phyloP scores from a whole-genome alignment of 2,329 filamentous ascomycete genomes.

The Stachybotrys echinatus region DNA sequence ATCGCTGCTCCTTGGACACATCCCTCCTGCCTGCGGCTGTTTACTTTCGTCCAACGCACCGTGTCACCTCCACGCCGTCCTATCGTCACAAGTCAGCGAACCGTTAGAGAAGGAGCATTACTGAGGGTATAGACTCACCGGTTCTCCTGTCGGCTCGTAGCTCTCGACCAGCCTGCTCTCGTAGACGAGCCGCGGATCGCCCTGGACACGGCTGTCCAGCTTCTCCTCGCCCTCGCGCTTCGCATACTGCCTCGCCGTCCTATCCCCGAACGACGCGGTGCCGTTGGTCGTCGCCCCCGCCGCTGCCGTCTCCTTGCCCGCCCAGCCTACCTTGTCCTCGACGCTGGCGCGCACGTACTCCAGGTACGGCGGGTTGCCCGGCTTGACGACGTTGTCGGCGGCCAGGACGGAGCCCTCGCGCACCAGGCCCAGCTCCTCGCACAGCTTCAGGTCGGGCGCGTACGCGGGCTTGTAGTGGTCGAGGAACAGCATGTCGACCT shows the following conservation, averaged over 20 bases:
- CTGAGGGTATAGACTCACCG: conserved; percentile 39
- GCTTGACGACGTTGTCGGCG: conserved; percentile 67
- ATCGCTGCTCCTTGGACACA: too few relatives aligned
- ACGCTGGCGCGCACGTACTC: conserved; percentile 64
- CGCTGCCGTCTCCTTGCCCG: conserved; percentile 18
- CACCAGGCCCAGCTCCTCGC: conserved; percentile 65
- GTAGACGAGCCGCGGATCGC: conserved; percentile 62
- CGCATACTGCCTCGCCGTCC: conserved; percentile 45
- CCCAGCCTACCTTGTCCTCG: conserved; percentile 45
- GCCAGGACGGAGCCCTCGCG: conserved; percentile 56
- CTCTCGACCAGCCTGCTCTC: conserved; percentile 58
- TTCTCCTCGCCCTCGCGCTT: conserved; percentile 46
- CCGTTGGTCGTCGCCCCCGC: conserved; percentile 21
- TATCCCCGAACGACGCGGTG: conserved; percentile 31
- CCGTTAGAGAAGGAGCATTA: neutral
- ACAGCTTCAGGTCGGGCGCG: conserved; percentile 68
- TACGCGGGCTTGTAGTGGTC: conserved; percentile 80
- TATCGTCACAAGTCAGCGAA: conserved; percentile 24
- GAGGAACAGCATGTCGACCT: conserved; percentile 69
- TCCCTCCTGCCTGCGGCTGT: too few relatives aligned
- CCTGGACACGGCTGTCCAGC: conserved; percentile 27
- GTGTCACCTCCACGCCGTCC: conserved; percentile 64
- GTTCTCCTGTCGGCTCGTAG: conserved; percentile 62
- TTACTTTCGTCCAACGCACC: conserved; percentile 39
- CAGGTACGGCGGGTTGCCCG: conserved; percentile 65